Conservation (phyloP, 2,329 filamentous ascomycete species). For the Diaporthe capsici region DNA sequence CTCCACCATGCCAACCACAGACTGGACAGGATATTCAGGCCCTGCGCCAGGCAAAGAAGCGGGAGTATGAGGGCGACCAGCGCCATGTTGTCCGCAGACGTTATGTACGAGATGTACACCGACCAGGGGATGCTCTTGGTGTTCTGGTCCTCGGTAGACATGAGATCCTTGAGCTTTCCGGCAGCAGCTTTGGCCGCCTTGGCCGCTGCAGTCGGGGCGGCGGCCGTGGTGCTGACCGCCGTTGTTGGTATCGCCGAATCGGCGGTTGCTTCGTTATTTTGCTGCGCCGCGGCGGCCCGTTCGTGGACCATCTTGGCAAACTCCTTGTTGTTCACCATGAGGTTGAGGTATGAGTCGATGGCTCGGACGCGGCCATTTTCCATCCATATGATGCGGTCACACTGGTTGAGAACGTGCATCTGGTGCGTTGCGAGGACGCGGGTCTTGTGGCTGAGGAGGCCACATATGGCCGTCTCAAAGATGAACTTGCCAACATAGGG, state of each 20-base stretch:
- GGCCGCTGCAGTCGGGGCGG: conserved; percentile 76
- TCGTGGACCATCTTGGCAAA: conserved; percentile 62
- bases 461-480: conserved; percentile 87
- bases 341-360: conserved; percentile 88
- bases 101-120: conserved; percentile 72
- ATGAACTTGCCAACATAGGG: conserved; percentile 81
- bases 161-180: conserved; percentile 69
- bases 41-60: conserved; percentile 71
- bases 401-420: conserved; percentile 90
- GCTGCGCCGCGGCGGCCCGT: neutral
- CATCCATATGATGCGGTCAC: conserved; percentile 89
- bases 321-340: conserved; percentile 83
- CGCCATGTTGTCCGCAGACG: conserved; percentile 8
- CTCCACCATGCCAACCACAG: conserved; percentile 83
- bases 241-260: conserved; percentile 1
- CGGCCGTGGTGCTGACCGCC: conserved; percentile 53
- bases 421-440: conserved; percentile 95
- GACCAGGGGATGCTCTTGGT: conserved; percentile 64
- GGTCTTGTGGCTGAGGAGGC: conserved; percentile 89
- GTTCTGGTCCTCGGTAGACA: conserved; percentile 74
- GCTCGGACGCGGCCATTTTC: conserved; percentile 87
- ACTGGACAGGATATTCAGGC: conserved; percentile 76
- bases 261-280: conserved; percentile 7
- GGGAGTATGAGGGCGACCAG: conserved; percentile 66
- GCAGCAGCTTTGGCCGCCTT: conserved; percentile 51